Base-by-base conservation (phyloP, 495 filamentous ascomycete species). In the Evansstolkia leycettana region DNA sequence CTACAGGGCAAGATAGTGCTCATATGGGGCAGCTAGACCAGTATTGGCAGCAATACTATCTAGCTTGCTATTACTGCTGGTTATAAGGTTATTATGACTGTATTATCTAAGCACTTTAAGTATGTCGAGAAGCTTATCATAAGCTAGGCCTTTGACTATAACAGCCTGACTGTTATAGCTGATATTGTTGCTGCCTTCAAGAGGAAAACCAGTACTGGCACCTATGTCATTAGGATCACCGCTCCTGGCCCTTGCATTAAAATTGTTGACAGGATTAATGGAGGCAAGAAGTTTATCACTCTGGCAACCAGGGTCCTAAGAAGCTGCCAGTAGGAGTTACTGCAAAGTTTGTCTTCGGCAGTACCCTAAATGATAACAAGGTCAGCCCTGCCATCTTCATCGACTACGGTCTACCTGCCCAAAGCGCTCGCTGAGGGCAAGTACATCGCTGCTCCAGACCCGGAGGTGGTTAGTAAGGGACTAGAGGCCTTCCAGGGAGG, bases 1-100 rank as follows among this genome's bases (percentile, higher is more conserved):
- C 58, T 1, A 57, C n/a, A 41, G 0, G 60, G 52, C 2, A 46
- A 72, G 34, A 55, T 48, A 1, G 28, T 82, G 0, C 47, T 80
- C 2, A 51, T 80, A 33, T 83, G 75, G 67, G 76, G 76, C 17
- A 77, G 75, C 20, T 61, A 68, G 3, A 61, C 64, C 2, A 70
- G 67, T 19, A 70, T 81, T 5, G 78, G 78, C 7, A 55, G 62
- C 47, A 68, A 66, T 36, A 72, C 70, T 0, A 76, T 80, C 36
- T 79, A 82, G 46, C 65, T 79, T 13, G 73, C 71, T 3, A 52
- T 55, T 1, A 66, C 70, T 0, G 62, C 77, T 0, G 78, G 78
- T 2, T 68, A 69, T 17, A 64, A 71, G 9, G 77, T 82, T 2
- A 50, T 78, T 31, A 55, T 67, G 0, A 77, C 73, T 0, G 58